phyloP scores from a whole-genome alignment of 139 green algal species.

The Gonium pectorale region DNA sequence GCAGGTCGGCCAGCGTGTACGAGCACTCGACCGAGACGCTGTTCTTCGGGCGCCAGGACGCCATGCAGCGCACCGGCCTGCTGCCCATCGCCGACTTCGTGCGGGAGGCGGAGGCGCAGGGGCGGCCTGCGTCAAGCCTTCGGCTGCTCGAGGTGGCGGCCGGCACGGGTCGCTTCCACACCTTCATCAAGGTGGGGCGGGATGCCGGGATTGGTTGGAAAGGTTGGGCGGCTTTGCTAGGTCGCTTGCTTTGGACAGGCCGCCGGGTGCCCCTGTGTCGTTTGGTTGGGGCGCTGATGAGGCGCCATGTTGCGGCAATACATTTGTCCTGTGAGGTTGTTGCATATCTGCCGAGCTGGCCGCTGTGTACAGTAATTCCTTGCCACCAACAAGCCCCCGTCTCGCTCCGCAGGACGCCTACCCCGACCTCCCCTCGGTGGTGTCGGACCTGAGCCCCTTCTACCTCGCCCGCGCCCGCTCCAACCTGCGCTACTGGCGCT shows the following conservation, averaged over 20 bases:
- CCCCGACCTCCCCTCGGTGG: slow-evolving; percentile 65
- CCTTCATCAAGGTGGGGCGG: slow-evolving; percentile 86
- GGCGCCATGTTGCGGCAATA: no score
- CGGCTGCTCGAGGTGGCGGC: slow-evolving; percentile 84
- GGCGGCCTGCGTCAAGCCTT: slow-evolving; percentile 22
- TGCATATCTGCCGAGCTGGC: no score
- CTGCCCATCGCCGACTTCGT: slow-evolving; percentile 54
- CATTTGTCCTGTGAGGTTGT: no score
- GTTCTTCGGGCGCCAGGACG: slow-evolving; percentile 91
- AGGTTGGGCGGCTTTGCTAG: no score
- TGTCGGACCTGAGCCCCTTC: slow-evolving; percentile 85
- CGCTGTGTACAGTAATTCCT: no score
- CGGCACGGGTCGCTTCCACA: slow-evolving; percentile 90
- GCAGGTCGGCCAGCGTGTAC: slow-evolving; percentile 78
- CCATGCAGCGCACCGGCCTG: slow-evolving; percentile 78
- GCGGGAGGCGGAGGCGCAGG: not conserved
- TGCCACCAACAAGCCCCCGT: no score
- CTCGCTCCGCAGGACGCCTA: slow-evolving; percentile 52
- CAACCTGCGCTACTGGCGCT: slow-evolving; percentile 79
- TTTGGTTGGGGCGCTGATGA: no score
- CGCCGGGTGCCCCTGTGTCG: no score
- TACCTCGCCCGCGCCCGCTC: slow-evolving; percentile 82
- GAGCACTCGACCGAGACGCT: slow-evolving; percentile 89
- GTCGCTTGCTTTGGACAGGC: no score
- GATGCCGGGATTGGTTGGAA: no score